Evolutionary conservation across 371 early-diverging fungal genomes (phyloP), one percentile per base, ranked within the genome.

Genomic region (Chytridiales sp.): DNA sequence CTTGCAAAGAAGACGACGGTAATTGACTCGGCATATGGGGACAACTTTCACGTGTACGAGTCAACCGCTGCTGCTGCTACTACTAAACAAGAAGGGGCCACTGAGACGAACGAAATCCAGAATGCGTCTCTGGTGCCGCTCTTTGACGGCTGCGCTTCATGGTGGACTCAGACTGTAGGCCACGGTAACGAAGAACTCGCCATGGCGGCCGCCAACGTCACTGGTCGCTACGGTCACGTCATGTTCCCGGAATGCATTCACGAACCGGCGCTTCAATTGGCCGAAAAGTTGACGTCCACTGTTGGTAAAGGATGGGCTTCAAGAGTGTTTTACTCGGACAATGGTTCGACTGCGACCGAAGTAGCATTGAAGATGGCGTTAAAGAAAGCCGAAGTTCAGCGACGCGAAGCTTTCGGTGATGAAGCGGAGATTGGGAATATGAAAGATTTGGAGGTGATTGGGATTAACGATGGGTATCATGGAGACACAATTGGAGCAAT

Each of bases 91-190:
- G n/a, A n/a, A n/a, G n/a, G n/a, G n/a, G n/a, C n/a, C n/a, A n/a
- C n/a, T n/a, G n/a, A n/a, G n/a, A n/a, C n/a, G n/a, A n/a, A n/a
- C n/a, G n/a, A n/a, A n/a, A n/a, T n/a, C n/a, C 29, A 8, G 30
- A 30, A 17, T 19, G 24, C 24, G 56, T 21, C 8, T 4, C 26
- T 36, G 4, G 29, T 11, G 15, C 19, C 31, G 30, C 22, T 56
- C 21, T 55, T 58, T 75, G 92, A 91, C 62, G 87, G 78, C 4
- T 87, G 88, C 64, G 88, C 89, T 22, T 83, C 84, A 66, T 91
- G 92, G 92, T 91, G 90, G 92, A 91, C 92, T 11, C 89, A 91
- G 64, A 85, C 85, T 13, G 66, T 91, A 19, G 92, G 90, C 2
- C 92, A 91, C 65, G 90, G 82, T 42, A 83, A 85, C 39, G 81